These are phyloP conservation scores for Ramaria sp. DNA, from an alignment of 768 basidiomycete species.

Conservation along the genomic window DNA sequence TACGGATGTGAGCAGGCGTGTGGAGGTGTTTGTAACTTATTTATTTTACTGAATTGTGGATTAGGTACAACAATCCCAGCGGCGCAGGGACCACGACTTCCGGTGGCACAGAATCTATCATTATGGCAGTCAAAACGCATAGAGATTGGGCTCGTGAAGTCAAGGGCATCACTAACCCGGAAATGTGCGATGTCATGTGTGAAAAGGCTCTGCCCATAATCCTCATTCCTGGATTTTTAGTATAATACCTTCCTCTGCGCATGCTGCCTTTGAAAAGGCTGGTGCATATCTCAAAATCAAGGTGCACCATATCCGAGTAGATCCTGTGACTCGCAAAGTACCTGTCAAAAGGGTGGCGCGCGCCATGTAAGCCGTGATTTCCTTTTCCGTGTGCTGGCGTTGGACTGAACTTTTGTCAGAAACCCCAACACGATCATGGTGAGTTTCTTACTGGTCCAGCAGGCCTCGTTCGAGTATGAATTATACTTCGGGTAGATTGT, in stretches of 20 bases:
- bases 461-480: not conserved
- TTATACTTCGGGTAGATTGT: slow-evolving; percentile 42
- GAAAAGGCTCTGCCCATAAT: slow-evolving; percentile 8
- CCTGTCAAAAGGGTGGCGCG: slow-evolving; percentile 66
- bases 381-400: not conserved
- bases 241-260: slow-evolving; percentile 74
- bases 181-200: slow-evolving; percentile 50
- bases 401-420: slow-evolving; percentile 24
- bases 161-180: slow-evolving; percentile 84
- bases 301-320: slow-evolving; percentile 76
- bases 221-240: slow-evolving; percentile 26
- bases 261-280: slow-evolving; percentile 94
- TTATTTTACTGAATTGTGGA: slow-evolving; percentile 2
- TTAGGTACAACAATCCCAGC: slow-evolving; percentile 62
- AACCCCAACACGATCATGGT: slow-evolving; percentile 88
- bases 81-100: slow-evolving; percentile 91
- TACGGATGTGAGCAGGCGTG: slow-evolving; percentile 37
- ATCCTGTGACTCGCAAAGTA: slow-evolving; percentile 65
- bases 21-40: not conserved
- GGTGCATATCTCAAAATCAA: slow-evolving; percentile 84
- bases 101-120: slow-evolving; percentile 92
- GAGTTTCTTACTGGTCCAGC: slow-evolving; percentile 4
- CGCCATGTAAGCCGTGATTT: slow-evolving; percentile 59
- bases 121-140: slow-evolving; percentile 93
- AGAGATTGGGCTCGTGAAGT: slow-evolving; percentile 81